Base-by-base conservation (phyloP, 768 basidiomycete genomes). In the Epithele typhae region DNA sequence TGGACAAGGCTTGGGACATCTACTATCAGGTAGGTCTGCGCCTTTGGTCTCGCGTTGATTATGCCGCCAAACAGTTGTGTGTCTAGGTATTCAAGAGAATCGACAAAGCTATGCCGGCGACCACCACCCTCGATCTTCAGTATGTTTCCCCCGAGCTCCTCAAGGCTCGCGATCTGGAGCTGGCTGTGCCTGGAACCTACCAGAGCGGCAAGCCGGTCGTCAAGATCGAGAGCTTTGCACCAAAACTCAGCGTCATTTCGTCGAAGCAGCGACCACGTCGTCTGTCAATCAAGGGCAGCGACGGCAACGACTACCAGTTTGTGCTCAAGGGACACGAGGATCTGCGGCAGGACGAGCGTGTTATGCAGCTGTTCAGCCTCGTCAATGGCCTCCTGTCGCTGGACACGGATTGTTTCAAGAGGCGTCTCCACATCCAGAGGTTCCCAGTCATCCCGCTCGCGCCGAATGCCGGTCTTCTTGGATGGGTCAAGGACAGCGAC, bases 131-230 rank as follows among this genome's bases (percentile, higher is more conserved):
- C 43, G 96, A 99, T 61, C 70, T 99, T 49, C 94, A 98, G 78
- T 96, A 96, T 59, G 94, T 97, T 10, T 98, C 96, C 11, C 96
- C 96, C 2, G 84, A 83, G 58, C 70, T 99, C 6, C 71, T 97
- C 40, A 91, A 88, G 56, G 87, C 92, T 19, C 79, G 90, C 37
- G 84, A 92, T 64, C 78, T 98, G 25, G 92, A 96, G 33, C 73
- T 98, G 18, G 96, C 96, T n/a, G 89, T 98, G 33, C 96, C 96
- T 45, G 95, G 93, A 87, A 95, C 93, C 10, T 98, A 98, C 62
- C 89, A 92, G 57, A 85, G 85, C 49, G 92, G 93, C 30, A 84
- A 86, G 51, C 77, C 82, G 1, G 79, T 93, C 49, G 80, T 95
- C 56, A 82, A 71, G 49, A 98, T 98, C 37, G 64, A 74, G 34